Conservation (phyloP, 2,329 filamentous ascomycete genomes). For the Lachnellula subtilissima region DNA sequence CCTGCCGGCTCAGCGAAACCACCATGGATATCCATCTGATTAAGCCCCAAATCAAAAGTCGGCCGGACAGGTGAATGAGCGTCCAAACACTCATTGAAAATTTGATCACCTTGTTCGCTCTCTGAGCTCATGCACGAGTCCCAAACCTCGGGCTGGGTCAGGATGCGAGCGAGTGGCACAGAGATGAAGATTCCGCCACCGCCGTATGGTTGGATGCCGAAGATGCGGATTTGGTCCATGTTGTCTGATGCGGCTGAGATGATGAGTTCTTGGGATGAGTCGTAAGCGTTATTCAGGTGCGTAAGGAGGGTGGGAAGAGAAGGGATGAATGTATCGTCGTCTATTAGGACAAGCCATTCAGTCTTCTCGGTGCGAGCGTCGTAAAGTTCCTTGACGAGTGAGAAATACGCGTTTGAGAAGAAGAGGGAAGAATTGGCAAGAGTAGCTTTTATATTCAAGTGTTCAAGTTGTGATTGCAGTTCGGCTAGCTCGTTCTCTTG, state of each 20-base stretch:
- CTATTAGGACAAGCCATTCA: constrained; percentile 25
- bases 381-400: constrained; percentile 24
- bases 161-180: constrained; percentile 18
- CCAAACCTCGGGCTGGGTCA: constrained; percentile 12
- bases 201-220: constrained; percentile 24
- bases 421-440: constrained; percentile 7
- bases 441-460: constrained; percentile 16
- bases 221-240: constrained; percentile 16
- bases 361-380: constrained; percentile 18
- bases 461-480: constrained; percentile 10
- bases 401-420: constrained; percentile 23
- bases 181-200: constrained; percentile 28
- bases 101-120: constrained; percentile 22
- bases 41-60: constrained; percentile 18
- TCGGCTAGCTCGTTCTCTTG: constrained; percentile 7
- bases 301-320: constrained; percentile 21
- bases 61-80: constrained; percentile 15
- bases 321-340: constrained; percentile 29
- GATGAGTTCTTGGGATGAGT: constrained; percentile 12
- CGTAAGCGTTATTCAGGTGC: constrained; percentile 19
- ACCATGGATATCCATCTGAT: constrained; percentile 28
- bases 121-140: constrained; percentile 14
- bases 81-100: constrained; percentile 22
- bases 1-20: constrained; percentile 13
- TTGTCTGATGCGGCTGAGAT: constrained; percentile 24